phyloP scores from a whole-genome alignment of 163 green algal genomes.

The Chlamydomonas reinhardtii region DNA sequence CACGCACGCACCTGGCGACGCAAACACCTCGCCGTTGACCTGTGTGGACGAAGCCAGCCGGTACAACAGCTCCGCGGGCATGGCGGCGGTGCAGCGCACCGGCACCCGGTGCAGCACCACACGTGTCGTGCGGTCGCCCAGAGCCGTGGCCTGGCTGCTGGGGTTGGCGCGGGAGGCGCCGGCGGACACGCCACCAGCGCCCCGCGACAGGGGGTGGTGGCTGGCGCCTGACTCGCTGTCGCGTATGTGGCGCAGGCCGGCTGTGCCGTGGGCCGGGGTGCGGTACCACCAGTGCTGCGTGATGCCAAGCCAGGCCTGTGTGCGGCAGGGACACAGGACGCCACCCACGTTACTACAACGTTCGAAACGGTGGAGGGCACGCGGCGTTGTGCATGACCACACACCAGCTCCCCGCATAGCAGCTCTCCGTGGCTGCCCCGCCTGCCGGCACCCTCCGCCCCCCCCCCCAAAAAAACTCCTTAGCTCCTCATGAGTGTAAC shows the following conservation, averaged over 20 bases:
- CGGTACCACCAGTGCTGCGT: conserved; percentile 9
- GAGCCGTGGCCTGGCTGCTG: neutral
- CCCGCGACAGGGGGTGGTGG: too few relatives aligned
- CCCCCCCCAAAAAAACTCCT: too few relatives aligned
- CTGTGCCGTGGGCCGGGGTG: neutral
- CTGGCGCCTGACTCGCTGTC: too few relatives aligned
- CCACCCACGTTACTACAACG: too few relatives aligned
- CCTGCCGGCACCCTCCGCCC: too few relatives aligned
- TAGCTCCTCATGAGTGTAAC: too few relatives aligned
- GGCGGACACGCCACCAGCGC: neutral
- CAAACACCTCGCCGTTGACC: conserved; percentile 49
- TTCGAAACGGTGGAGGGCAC: too few relatives aligned
- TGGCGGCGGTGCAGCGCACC: conserved; percentile 30
- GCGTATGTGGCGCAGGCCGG: too few relatives aligned
- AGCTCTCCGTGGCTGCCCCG: too few relatives aligned
- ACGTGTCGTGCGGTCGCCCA: conserved; percentile 24
- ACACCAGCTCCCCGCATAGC: too few relatives aligned
- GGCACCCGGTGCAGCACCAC: conserved; percentile 22
- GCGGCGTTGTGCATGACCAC: too few relatives aligned
- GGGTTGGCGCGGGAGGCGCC: neutral
- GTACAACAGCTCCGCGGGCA: conserved; percentile 36
- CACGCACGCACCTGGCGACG: neutral
- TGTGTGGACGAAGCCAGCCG: conserved; percentile 27
- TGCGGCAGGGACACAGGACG: too few relatives aligned
- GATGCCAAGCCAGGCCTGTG: conserved; percentile 5